phyloP scores from a whole-genome alignment of 805 yeast genomes.

The Lachancea thermotolerans region DNA sequence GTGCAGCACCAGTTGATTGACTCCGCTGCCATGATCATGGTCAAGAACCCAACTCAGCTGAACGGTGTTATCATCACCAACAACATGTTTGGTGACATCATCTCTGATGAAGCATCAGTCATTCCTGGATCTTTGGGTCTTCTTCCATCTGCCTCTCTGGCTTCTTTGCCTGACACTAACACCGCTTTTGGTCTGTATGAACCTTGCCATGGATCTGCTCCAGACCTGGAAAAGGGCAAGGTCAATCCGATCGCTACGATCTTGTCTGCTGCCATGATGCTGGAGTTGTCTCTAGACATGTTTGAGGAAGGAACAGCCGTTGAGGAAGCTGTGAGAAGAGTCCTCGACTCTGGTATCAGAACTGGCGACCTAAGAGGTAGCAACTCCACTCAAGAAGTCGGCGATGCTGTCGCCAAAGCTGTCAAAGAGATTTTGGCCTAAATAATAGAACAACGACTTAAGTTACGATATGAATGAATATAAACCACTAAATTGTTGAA shows the following conservation, averaged over 20 bases:
- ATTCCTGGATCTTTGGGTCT: constrained; percentile 97
- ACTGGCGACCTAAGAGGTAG: constrained; percentile 89
- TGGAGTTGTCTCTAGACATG: constrained; percentile 79
- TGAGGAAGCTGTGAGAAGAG: constrained; percentile 80
- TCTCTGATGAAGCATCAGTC: constrained; percentile 95
- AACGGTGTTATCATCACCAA: constrained; percentile 90
- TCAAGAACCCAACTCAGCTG: constrained; percentile 82
- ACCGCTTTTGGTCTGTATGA: constrained; percentile 93
- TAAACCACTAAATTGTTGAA: not conserved
- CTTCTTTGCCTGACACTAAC: constrained; percentile 94
- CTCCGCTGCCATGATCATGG: constrained; percentile 97
- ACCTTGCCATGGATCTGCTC: constrained; percentile 98
- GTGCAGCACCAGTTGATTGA: constrained; percentile 94
- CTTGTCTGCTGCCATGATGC: constrained; percentile 95
- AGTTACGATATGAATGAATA: constrained; percentile 6
- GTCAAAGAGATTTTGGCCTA: constrained; percentile 47
- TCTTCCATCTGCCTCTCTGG: constrained; percentile 89
- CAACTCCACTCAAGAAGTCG: constrained; percentile 82
- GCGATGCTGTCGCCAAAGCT: constrained; percentile 82
- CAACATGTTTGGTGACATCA: constrained; percentile 98
- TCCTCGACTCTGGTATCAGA: constrained; percentile 75
- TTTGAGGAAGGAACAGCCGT: constrained; percentile 80
- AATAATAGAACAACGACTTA: not conserved
- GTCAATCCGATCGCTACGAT: constrained; percentile 96
- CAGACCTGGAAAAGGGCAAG: constrained; percentile 79